Conservation (phyloP, 2,329 filamentous ascomycete species). For the Dothistroma septosporum region DNA sequence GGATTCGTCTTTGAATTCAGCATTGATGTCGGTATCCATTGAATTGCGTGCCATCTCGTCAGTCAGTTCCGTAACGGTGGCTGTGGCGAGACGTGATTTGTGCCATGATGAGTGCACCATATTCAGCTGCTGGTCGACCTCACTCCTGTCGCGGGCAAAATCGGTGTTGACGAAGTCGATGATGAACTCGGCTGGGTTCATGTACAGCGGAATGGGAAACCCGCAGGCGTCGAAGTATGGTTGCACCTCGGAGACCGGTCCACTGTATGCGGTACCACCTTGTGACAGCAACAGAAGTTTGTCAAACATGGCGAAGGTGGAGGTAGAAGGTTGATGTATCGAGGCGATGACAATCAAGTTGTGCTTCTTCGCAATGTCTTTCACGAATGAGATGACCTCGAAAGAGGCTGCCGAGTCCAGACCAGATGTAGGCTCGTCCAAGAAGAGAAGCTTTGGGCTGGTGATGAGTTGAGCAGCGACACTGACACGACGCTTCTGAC, state of each 20-base stretch:
- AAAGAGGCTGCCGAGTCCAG: slow-evolving; percentile 72
- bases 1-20: slow-evolving; percentile 28
- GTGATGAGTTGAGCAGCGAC: slow-evolving; percentile 80
- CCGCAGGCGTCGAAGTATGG: slow-evolving; percentile 61
- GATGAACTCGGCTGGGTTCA: slow-evolving; percentile 75
- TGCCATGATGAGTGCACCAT: slow-evolving; percentile 56
- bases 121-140: slow-evolving; percentile 48
- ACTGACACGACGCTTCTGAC: slow-evolving; percentile 76
- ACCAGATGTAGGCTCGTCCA: slow-evolving; percentile 81
- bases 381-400: slow-evolving; percentile 72
- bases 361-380: slow-evolving; percentile 60
- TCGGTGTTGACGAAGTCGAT: slow-evolving; percentile 76
- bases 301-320: slow-evolving; percentile 76
- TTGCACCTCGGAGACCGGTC: slow-evolving; percentile 55
- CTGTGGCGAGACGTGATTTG: slow-evolving; percentile 42
- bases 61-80: slow-evolving; percentile 33
- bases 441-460: slow-evolving; percentile 72
- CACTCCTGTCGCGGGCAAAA: slow-evolving; percentile 54
- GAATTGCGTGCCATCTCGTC: slow-evolving; percentile 36
- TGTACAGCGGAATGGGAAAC: slow-evolving; percentile 61
- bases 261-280: slow-evolving; percentile 70
- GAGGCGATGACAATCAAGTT: slow-evolving; percentile 75
- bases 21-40: slow-evolving; percentile 31
- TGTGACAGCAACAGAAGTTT: slow-evolving; percentile 69
- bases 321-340: slow-evolving; percentile 80